Percentiles rank a stretch among this genome's conserved stretches.
These are phyloP conservation scores for Mycena indigotica DNA, from an alignment of 768 basidiomycete species.

Conservation along the genomic window DNA sequence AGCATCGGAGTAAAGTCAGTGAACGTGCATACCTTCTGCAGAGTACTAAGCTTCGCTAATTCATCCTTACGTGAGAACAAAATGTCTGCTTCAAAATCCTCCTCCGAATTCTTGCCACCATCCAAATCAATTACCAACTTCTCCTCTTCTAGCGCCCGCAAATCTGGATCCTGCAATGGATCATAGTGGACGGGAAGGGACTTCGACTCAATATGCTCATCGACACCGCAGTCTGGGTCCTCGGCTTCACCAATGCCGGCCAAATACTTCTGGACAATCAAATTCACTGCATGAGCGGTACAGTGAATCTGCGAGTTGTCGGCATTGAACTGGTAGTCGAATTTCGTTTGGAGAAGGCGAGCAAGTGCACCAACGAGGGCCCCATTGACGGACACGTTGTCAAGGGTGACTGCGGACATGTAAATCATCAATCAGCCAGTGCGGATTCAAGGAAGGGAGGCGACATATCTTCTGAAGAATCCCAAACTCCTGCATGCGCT, in stretches of 20 bases:
- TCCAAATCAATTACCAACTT: no score
- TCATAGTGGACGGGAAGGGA: slow-evolving; percentile 34
- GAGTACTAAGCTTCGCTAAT: not conserved
- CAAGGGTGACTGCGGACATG: slow-evolving; percentile 23
- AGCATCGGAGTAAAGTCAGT: no score
- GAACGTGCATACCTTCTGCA: not conserved
- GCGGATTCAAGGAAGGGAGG: slow-evolving; percentile 3
- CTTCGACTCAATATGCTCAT: slow-evolving; percentile 33
- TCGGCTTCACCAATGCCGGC: slow-evolving; percentile 25
- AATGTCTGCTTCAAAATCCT: not conserved
- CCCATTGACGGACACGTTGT: slow-evolving; percentile 39
- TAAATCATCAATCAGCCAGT: no score
- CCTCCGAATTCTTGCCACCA: not conserved
- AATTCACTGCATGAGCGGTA: slow-evolving; percentile 38
- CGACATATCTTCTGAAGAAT: slow-evolving; percentile 38
- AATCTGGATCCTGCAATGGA: slow-evolving; percentile 26
- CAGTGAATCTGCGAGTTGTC: slow-evolving; percentile 34
- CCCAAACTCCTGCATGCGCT: slow-evolving; percentile 27
- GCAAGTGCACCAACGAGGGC: slow-evolving; percentile 30
- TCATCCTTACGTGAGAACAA: not conserved
- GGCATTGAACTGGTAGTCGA: slow-evolving; percentile 28
- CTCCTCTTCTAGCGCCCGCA: slow-evolving; percentile 21
- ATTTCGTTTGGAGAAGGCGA: slow-evolving; percentile 23
- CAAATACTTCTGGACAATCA: slow-evolving; percentile 38
- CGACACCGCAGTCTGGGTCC: slow-evolving; percentile 25